phyloP scores from a whole-genome alignment of 805 yeast species.

The Ogataea paraovalis region DNA sequence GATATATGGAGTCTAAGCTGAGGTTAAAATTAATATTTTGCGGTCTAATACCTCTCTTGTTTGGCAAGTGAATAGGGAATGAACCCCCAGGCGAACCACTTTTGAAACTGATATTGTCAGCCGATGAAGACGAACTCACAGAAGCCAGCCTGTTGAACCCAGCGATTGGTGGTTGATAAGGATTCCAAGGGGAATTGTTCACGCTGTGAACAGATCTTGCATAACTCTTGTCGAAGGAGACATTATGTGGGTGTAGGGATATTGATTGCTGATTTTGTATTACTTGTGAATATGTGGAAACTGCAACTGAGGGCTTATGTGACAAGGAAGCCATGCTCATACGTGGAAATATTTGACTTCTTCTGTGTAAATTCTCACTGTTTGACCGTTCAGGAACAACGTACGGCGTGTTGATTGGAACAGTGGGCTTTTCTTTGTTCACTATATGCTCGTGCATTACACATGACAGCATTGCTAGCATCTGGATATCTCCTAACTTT shows the following conservation, averaged over 20 bases:
- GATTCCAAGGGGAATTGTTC: conserved; percentile 7
- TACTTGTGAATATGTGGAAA: conserved; percentile 1
- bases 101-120: conserved; percentile 20
- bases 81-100: conserved; percentile 29
- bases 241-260: conserved; percentile 5
- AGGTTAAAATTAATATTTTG: conserved; percentile 5
- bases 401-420: conserved; percentile 48
- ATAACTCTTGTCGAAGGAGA: conserved; percentile 15
- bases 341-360: background rate
- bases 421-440: conserved; percentile 24
- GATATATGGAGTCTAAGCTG: conserved; percentile 1
- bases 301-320: conserved; percentile 1
- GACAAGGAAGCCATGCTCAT: background rate
- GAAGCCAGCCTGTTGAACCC: conserved; percentile 17
- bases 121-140: conserved; percentile 24
- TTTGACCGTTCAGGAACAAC: conserved; percentile 6
- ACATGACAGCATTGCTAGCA: conserved; percentile 87
- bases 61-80: conserved; percentile 18
- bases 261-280: background rate
- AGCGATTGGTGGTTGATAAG: conserved; percentile 6
- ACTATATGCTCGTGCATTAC: conserved; percentile 47
- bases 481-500: conserved; percentile 64
- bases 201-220: conserved; percentile 13
- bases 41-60: conserved; percentile 26
- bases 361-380: background rate